Evolutionary conservation across 306 rosid species (phyloP).

Genomic region (Arachis hypogaea): DNA sequence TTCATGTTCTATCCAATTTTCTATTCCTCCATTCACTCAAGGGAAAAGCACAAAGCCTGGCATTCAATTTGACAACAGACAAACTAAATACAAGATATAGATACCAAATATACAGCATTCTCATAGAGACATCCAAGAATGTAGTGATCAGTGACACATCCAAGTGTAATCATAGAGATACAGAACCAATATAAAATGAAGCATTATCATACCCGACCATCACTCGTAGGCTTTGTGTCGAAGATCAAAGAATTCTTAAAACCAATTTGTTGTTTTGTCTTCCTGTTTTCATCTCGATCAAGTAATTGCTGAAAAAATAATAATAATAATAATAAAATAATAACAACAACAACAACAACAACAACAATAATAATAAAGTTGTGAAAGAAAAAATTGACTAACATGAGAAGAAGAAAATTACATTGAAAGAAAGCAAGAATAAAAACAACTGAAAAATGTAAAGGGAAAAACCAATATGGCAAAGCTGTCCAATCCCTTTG

Average conservation of each 20-base stretch:
- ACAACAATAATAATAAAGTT: background rate
- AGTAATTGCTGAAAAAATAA: conserved; percentile 64
- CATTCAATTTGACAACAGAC: background rate
- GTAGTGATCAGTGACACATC: conserved; percentile 5
- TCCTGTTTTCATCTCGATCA: conserved; percentile 69
- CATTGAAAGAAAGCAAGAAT: background rate
- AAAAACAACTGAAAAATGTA: background rate
- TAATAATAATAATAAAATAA: background rate
- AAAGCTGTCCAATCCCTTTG: conserved; percentile 14
- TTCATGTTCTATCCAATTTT: no score
- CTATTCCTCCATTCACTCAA: no score
- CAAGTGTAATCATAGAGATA: conserved; percentile 19
- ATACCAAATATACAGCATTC: conserved; percentile 24
- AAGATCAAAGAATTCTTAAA: conserved; percentile 89
- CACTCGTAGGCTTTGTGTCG: conserved; percentile 85
- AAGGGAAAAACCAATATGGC: conserved; percentile 15
- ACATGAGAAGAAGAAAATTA: conserved; percentile 22
- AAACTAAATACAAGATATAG: conserved; percentile 4
- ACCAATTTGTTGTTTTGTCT: conserved; percentile 78
- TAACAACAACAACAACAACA: no score
- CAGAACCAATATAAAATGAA: conserved; percentile 30
- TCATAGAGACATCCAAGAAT: conserved; percentile 8
- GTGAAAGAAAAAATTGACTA: conserved; percentile 6
- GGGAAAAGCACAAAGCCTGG: no score
- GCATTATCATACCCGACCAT: conserved; percentile 81